phyloP scores from a whole-genome alignment of 352 stramenopile genomes.

The Chrysophaeum taylorii region DNA sequence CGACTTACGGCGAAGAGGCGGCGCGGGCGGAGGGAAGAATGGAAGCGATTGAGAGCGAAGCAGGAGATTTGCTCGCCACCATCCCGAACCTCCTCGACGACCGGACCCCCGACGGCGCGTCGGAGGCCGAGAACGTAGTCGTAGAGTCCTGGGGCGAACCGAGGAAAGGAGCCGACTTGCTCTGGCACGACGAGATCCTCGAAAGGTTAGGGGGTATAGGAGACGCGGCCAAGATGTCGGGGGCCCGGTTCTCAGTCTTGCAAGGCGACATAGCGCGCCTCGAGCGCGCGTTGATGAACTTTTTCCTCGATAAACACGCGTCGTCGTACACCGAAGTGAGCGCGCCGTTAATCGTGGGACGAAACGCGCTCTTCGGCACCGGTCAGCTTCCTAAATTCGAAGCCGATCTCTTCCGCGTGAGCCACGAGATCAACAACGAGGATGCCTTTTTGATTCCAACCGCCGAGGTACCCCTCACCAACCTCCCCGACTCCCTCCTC shows the following conservation, averaged over 20 bases:
- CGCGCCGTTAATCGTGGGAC: slow-evolving; percentile 53
- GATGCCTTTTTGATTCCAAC: slow-evolving; percentile 72
- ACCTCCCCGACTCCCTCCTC: slow-evolving; percentile 54
- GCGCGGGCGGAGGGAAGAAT: slow-evolving; percentile 33
- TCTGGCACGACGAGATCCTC: slow-evolving; percentile 69
- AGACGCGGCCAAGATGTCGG: slow-evolving; percentile 55
- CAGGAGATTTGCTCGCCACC: slow-evolving; percentile 46
- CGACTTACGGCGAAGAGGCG: slow-evolving; percentile 28
- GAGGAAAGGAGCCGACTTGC: slow-evolving; percentile 39
- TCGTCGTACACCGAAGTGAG: slow-evolving; percentile 62
- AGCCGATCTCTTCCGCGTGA: slow-evolving; percentile 66
- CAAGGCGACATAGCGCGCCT: slow-evolving; percentile 50
- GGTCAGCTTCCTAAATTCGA: slow-evolving; percentile 75
- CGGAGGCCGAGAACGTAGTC: slow-evolving; percentile 53
- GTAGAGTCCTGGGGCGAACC: slow-evolving; percentile 49
- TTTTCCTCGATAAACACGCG: slow-evolving; percentile 60
- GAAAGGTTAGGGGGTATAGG: slow-evolving; percentile 46
- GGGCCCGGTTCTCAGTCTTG: slow-evolving; percentile 58
- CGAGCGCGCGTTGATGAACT: slow-evolving; percentile 59
- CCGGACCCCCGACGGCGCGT: slow-evolving; percentile 50
- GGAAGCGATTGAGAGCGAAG: slow-evolving; percentile 43
- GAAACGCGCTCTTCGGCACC: slow-evolving; percentile 55
- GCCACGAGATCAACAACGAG: slow-evolving; percentile 59
- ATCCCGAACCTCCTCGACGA: slow-evolving; percentile 68
- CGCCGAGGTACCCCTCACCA: slow-evolving; percentile 66